Percentiles rank a stretch among this genome's conserved stretches.
phyloP scores from a whole-genome alignment of 495 filamentous ascomycete genomes.

The Hamigera avellanea region DNA sequence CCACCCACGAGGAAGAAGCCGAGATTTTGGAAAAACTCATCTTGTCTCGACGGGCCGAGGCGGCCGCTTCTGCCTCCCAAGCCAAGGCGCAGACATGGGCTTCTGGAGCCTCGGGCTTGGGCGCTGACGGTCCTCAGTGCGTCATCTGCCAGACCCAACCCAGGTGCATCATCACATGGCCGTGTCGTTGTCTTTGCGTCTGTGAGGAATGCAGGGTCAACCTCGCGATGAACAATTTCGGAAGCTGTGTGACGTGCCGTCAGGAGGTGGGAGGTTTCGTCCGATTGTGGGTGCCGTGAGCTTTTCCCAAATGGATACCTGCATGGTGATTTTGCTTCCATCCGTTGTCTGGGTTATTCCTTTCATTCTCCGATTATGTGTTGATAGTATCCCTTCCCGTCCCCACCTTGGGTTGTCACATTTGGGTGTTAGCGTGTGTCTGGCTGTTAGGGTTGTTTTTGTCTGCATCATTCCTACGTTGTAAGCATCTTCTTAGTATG shows the following conservation, averaged over 20 bases:
- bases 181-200: conserved; percentile 83
- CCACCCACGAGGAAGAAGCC: conserved; percentile 63
- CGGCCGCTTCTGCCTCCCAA: conserved; percentile 8
- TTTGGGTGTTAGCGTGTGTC: no score
- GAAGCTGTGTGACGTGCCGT: conserved; percentile 87
- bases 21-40: conserved; percentile 73
- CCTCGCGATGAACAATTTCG: conserved; percentile 92
- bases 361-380: no score
- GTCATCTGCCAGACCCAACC: conserved; percentile 87
- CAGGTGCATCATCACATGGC: conserved; percentile 89
- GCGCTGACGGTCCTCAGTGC: conserved; percentile 69
- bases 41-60: conserved; percentile 41
- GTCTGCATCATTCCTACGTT: no score
- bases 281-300: conserved; percentile 77
- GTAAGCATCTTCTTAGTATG: no score
- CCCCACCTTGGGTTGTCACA: no score
- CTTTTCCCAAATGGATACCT: no score
- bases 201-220: conserved; percentile 93
- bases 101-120: conserved; percentile 58
- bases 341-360: no score
- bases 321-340: no score
- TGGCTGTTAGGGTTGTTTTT: no score
- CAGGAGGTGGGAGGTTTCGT: conserved; percentile 78
- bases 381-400: no score
- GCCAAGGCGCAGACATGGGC: conserved; percentile 40